phyloP scores from a whole-genome alignment of 1,139 yeast genomes.

The Debaryomyces singareniensis region DNA sequence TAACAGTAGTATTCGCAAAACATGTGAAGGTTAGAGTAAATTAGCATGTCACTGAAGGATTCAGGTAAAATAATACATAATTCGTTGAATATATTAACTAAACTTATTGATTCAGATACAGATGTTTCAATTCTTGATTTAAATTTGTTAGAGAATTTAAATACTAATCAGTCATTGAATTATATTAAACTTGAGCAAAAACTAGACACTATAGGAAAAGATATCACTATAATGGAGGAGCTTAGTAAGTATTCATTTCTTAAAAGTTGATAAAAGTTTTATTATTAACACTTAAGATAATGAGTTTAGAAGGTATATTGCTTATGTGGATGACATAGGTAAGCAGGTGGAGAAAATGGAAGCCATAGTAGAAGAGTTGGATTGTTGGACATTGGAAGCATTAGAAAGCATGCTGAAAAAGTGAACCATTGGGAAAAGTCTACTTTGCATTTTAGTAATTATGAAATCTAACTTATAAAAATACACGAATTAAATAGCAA shows the following conservation, averaged over 20 bases:
- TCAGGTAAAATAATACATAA: slow-evolving; percentile 23
- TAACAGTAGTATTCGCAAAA: not conserved
- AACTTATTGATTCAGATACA: slow-evolving; percentile 46
- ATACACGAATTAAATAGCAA: not conserved
- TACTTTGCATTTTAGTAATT: not conserved
- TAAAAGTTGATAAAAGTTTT: slow-evolving; percentile 1
- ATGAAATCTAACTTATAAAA: not conserved
- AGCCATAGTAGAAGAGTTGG: slow-evolving; percentile 46
- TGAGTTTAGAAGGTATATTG: slow-evolving; percentile 23
- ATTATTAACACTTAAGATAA: slow-evolving; percentile 15
- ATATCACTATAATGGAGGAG: slow-evolving; percentile 21
- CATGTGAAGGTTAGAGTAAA: not conserved
- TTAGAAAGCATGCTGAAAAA: slow-evolving; percentile 20
- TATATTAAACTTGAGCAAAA: slow-evolving; percentile 50
- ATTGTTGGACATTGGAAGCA: slow-evolving; percentile 49
- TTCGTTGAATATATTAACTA: slow-evolving; percentile 23
- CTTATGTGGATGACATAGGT: slow-evolving; percentile 38
- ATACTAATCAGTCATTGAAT: slow-evolving; percentile 52
- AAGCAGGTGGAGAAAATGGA: slow-evolving; percentile 39
- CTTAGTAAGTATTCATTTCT: slow-evolving; percentile 24
- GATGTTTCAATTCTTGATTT: slow-evolving; percentile 47
- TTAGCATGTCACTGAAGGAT: slow-evolving; percentile 25
- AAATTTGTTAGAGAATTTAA: slow-evolving; percentile 46
- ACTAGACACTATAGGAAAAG: slow-evolving; percentile 29
- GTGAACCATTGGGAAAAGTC: not conserved